These are phyloP conservation scores for Dendrobium chrysotoxum DNA, from an alignment of 106 monocot species.

Conservation along the genomic window DNA sequence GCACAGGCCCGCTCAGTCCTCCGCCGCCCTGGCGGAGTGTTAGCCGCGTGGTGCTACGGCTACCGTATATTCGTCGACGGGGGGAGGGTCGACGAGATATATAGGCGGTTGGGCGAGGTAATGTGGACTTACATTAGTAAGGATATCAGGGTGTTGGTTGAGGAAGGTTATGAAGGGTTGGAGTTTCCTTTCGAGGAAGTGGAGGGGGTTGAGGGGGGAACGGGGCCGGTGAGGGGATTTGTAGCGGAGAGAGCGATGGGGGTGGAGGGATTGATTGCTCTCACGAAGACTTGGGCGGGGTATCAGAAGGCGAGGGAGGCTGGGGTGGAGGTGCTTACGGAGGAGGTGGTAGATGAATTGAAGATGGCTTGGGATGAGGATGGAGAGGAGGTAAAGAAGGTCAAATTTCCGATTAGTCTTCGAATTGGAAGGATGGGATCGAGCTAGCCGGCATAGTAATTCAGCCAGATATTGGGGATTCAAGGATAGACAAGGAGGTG, in stretches of 20 bases:
- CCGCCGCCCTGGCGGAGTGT: slow-evolving; percentile 38
- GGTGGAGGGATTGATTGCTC: slow-evolving; percentile 31
- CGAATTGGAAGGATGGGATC: slow-evolving; percentile 42
- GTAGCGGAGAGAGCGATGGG: slow-evolving; percentile 33
- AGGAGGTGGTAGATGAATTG: slow-evolving; percentile 37
- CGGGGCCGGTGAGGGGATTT: slow-evolving; percentile 62
- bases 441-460: not conserved
- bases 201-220: slow-evolving; percentile 34
- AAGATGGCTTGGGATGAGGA: slow-evolving; percentile 50
- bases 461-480: not conserved
- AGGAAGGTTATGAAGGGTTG: slow-evolving; percentile 35
- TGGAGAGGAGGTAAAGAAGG: slow-evolving; percentile 20
- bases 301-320: slow-evolving; percentile 61
- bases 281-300: slow-evolving; percentile 65
- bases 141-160: slow-evolving; percentile 29
- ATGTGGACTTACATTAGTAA: slow-evolving; percentile 41
- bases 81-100: slow-evolving; percentile 32
- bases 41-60: slow-evolving; percentile 81
- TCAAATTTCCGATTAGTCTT: slow-evolving; percentile 47
- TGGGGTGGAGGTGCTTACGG: slow-evolving; percentile 61
- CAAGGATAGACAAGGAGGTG: not conserved
- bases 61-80: not conserved
- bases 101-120: slow-evolving; percentile 19
- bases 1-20: slow-evolving; percentile 28
- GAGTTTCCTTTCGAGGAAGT: slow-evolving; percentile 73